Evolutionary conservation across 148 eudicot genomes (phyloP).

Genomic region (Rhododendron ferrugineum): DNA sequence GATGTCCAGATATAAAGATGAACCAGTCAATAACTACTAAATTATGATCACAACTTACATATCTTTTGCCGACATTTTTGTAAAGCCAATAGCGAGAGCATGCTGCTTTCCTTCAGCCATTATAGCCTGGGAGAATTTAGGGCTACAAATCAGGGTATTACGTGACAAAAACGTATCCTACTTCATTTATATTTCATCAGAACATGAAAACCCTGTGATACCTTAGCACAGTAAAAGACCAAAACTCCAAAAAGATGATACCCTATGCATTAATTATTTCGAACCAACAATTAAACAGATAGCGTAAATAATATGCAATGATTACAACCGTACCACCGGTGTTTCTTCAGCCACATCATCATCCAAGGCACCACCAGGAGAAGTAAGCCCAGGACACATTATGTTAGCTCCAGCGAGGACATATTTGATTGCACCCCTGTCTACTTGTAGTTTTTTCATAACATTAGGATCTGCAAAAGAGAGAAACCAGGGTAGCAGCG

Average conservation of each 20-base stretch:
- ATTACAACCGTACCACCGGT: constrained; percentile 62
- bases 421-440: constrained; percentile 91
- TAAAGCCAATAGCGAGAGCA: constrained; percentile 98
- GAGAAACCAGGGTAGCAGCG: constrained; percentile 1
- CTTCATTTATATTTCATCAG: background rate
- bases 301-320: background rate
- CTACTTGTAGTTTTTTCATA: constrained; percentile 94
- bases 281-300: background rate
- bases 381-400: constrained; percentile 99
- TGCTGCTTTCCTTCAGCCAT: constrained; percentile 99
- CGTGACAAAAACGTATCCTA: background rate
- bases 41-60: constrained; percentile 57
- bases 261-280: background rate
- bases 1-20: background rate
- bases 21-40: background rate
- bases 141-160: constrained; percentile 4
- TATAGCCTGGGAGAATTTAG: constrained; percentile 60
- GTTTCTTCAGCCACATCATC: constrained; percentile 81
- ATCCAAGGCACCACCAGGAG: constrained; percentile 93
- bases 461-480: constrained; percentile 73
- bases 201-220: background rate
- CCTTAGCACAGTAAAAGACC: background rate
- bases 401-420: constrained; percentile 96
- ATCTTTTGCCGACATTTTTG: constrained; percentile 96
- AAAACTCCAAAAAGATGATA: background rate